Conservation (phyloP, 106 monocot species). For the Apostasia shenzhenica region DNA sequence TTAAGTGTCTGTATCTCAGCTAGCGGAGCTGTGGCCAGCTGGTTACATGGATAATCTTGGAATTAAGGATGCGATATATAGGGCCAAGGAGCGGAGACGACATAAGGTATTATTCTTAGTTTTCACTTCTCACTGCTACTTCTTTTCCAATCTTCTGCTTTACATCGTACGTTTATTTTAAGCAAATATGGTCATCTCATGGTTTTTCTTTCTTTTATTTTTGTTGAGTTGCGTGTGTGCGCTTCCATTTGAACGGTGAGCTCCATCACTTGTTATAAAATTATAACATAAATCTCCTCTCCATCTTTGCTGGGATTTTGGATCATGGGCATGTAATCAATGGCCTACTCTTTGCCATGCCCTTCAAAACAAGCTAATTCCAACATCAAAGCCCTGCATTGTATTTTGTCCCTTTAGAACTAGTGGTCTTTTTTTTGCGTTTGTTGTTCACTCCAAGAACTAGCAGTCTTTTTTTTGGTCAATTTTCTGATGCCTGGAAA, state of each 20-base stretch:
- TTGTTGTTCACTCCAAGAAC: no score
- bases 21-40: slow-evolving; percentile 89
- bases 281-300: background rate
- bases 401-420: no score
- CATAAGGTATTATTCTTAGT: slow-evolving; percentile 36
- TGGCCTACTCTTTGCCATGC: no score
- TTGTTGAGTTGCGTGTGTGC: background rate
- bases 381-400: no score
- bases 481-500: no score
- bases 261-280: background rate
- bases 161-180: background rate
- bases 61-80: slow-evolving; percentile 77
- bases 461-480: no score
- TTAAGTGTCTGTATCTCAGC: slow-evolving; percentile 28
- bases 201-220: background rate
- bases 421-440: no score
- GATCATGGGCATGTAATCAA: no score
- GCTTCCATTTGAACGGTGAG: background rate
- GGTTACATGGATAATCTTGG: slow-evolving; percentile 91
- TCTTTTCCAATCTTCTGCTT: background rate
- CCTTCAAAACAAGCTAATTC: no score
- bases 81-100: slow-evolving; percentile 77
- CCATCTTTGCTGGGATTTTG: background rate
- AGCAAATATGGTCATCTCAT: background rate
- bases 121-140: background rate